Percentiles rank a stretch among this genome's conserved stretches.
phyloP scores from a whole-genome alignment of 2,329 filamentous ascomycete genomes.

The Dothideomycetes sp. region DNA sequence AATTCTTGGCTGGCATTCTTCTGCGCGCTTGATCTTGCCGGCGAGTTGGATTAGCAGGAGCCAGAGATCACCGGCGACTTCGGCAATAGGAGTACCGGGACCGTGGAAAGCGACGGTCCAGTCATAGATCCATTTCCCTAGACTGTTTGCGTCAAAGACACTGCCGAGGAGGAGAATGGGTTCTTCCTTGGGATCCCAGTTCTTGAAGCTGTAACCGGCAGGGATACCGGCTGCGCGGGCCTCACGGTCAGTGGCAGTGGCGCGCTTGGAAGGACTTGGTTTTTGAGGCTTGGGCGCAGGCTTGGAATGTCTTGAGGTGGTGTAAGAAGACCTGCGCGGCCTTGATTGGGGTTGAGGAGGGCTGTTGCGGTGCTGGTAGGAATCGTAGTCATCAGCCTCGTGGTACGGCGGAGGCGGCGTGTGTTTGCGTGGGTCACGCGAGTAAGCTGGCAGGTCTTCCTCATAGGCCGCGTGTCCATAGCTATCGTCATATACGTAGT shows the following conservation, averaged over 20 bases:
- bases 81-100: conserved; percentile 70
- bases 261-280: conserved; percentile 27
- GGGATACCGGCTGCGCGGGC: conserved; percentile 62
- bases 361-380: conserved; percentile 41
- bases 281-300: conserved; percentile 35
- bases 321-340: conserved; percentile 42
- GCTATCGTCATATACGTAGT: conserved; percentile 49
- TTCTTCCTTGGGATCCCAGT: conserved; percentile 92
- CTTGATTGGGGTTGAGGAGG: conserved; percentile 33
- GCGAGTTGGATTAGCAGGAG: conserved; percentile 86
- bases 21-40: conserved; percentile 85
- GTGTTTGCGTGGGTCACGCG: conserved; percentile 26
- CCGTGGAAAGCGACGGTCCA: conserved; percentile 93
- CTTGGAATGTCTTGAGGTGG: conserved; percentile 44
- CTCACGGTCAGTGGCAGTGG: conserved; percentile 55
- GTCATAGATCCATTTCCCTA: conserved; percentile 99
- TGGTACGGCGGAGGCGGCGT: conserved; percentile 41
- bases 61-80: conserved; percentile 92
- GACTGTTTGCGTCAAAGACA: conserved; percentile 93
- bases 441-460: conserved; percentile 30
- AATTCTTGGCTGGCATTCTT: conserved; percentile 66
- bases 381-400: conserved; percentile 43
- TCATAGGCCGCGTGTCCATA: conserved; percentile 45
- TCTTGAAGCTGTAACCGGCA: conserved; percentile 85
- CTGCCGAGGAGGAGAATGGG: conserved; percentile 91